These are phyloP conservation scores for Annulohypoxylon stygium DNA, from an alignment of 495 filamentous ascomycete species.

Conservation along the genomic window DNA sequence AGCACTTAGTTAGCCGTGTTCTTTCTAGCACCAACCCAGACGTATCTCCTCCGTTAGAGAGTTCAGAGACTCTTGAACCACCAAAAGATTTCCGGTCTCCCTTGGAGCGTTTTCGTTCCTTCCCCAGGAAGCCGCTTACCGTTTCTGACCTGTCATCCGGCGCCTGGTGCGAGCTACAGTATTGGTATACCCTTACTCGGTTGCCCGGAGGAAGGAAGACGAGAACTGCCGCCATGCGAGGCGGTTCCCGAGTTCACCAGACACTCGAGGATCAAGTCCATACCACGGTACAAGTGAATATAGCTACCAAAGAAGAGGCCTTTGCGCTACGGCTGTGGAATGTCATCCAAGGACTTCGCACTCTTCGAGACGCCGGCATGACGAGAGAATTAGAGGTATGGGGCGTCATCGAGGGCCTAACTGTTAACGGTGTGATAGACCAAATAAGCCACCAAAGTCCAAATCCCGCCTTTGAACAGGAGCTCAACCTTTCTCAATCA, in stretches of 20 bases:
- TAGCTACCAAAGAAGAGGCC: constrained; percentile 81
- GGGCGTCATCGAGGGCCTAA: constrained; percentile 83
- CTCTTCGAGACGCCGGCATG: constrained; percentile 79
- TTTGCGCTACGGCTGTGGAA: constrained; percentile 93
- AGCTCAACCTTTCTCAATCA: constrained; percentile 53
- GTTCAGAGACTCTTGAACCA: background rate
- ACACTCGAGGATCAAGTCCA: constrained; percentile 87
- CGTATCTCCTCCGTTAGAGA: constrained; percentile 7
- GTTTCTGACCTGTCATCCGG: constrained; percentile 91
- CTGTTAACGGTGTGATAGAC: constrained; percentile 93
- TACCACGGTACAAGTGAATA: constrained; percentile 76
- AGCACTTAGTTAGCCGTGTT: constrained; percentile 75
- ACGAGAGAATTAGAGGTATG: constrained; percentile 95
- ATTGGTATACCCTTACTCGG: constrained; percentile 84
- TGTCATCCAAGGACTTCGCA: constrained; percentile 84
- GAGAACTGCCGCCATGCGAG: constrained; percentile 83
- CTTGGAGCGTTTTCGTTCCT: constrained; percentile 79
- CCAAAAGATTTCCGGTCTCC: constrained; percentile 56
- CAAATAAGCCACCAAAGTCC: constrained; percentile 84
- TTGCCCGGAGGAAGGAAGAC: constrained; percentile 75
- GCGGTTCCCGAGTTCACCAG: constrained; percentile 82
- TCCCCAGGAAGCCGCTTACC: constrained; percentile 82
- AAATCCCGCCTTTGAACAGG: constrained; percentile 73
- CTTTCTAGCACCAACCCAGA: constrained; percentile 42
- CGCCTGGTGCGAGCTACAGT: constrained; percentile 96